Evolutionary conservation across 2,329 filamentous ascomycete genomes (phyloP), one percentile per base, ranked within the genome.

Genomic region (Fusarium clavum): DNA sequence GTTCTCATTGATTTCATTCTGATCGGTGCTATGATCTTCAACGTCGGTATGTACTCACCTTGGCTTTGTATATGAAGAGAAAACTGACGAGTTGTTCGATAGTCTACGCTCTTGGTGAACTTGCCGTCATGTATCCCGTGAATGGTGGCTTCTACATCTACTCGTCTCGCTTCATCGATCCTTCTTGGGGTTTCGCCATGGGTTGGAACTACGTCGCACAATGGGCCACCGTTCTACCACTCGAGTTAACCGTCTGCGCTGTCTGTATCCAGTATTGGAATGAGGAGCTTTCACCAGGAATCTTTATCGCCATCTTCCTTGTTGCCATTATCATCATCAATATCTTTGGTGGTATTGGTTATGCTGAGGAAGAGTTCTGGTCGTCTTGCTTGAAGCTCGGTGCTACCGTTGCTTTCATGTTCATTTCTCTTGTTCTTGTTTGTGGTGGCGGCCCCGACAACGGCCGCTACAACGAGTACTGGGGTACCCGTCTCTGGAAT

Each of bases 81-180:
- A 30, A 14, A n/a, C 73, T 74, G 30, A 75, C 41, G 6, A 13
- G n/a, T 9, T 47, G 22, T 3, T 22, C 12, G 4, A 44, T 41
- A 75, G 84, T 90, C 69, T 87, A 85, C 73, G 87, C 88, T 69
- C 84, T 90, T 67, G 88, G 87, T 71, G 88, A 90, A 76, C 79
- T 90, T 60, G 87, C 87, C 63, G 85, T 89, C 76, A 84, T 89
- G 81, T 90, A 85, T 68, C 88, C 88, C 24, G 83, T 90, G 73
- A 87, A 87, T 69, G 88, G 88, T 76, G 87, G 86, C 70, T 90
- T 90, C 82, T 89, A 88, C 75, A 86, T 86, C 45, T 89, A 88
- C 78, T 86, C 85, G n/a, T 82, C 83, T 62, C 87, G 88, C 51
- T 90, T 90, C 74, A 86, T 90, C 70, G 87, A 88, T 73, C 87